Percentiles rank a stretch among this genome's conserved stretches.
Conservation (phyloP, 768 basidiomycete species). For the Leccinum aurantiacum region DNA sequence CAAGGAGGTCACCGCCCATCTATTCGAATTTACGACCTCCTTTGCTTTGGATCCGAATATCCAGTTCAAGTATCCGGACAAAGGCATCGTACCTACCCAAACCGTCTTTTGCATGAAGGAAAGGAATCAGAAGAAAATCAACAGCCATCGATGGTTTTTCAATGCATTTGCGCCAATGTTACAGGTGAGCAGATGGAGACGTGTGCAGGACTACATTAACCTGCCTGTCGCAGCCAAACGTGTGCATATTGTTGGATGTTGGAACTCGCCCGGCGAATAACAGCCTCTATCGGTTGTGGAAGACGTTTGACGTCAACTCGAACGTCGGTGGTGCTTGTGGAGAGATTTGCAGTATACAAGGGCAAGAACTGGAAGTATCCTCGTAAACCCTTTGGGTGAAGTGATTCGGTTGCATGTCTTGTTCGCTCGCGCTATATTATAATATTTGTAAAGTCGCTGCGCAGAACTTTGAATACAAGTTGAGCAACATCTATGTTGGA, state of each 20-base stretch:
- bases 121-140: constrained; percentile 96
- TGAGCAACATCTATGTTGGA: constrained; percentile 84
- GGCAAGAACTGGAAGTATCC: constrained; percentile 80
- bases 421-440: not conserved
- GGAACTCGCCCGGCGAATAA: constrained; percentile 88
- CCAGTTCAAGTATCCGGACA: constrained; percentile 86
- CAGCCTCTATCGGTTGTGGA: constrained; percentile 94
- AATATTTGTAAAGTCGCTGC: constrained; percentile 64
- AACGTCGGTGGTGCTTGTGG: constrained; percentile 96
- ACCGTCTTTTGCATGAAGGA: constrained; percentile 91
- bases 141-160: constrained; percentile 96
- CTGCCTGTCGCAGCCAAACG: constrained; percentile 61
- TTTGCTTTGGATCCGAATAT: constrained; percentile 78
- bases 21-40: constrained; percentile 87
- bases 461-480: constrained; percentile 96
- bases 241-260: constrained; percentile 91
- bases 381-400: constrained; percentile 81
- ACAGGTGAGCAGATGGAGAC: constrained; percentile 48
- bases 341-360: constrained; percentile 92
- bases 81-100: constrained; percentile 90
- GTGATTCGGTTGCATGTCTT: constrained; percentile 14
- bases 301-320: constrained; percentile 87
- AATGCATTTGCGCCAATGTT: constrained; percentile 87
- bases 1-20: constrained; percentile 66
- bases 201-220: not conserved